Conservation (phyloP, 192 early-diverging fungal species). For the Podila verticillata region DNA sequence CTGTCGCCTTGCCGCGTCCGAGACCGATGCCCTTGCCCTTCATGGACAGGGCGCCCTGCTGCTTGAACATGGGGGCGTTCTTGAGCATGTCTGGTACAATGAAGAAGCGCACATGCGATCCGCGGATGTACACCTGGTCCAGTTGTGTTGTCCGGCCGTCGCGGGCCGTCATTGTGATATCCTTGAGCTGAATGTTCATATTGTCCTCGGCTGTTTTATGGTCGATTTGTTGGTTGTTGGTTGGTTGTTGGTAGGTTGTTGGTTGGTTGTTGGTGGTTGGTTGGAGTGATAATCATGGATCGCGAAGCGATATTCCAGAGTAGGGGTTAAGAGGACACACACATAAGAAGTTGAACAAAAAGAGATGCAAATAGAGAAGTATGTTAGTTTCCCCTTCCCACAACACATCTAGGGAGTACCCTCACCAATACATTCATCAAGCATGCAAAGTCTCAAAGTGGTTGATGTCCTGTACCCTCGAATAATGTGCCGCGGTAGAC, state of each 20-base stretch:
- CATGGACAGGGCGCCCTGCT: constrained; percentile 81
- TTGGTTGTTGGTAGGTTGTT: neutral
- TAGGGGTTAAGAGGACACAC: too few species aligned
- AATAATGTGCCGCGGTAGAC: constrained; percentile 94
- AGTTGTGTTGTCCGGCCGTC: constrained; percentile 93
- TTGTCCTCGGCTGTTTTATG: constrained; percentile 87
- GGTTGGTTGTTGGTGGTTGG: neutral
- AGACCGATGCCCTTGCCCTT: constrained; percentile 88
- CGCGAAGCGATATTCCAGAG: too few species aligned
- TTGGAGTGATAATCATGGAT: too few species aligned
- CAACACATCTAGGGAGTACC: too few species aligned
- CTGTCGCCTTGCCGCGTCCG: constrained; percentile 84
- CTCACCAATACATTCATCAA: too few species aligned
- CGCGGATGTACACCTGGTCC: constrained; percentile 96
- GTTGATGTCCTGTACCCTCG: constrained; percentile 69
- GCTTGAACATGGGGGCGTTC: constrained; percentile 99
- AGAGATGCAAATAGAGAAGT: too few species aligned
- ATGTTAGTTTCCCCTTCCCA: too few species aligned
- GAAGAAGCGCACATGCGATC: constrained; percentile 92
- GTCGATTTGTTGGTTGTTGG: neutral
- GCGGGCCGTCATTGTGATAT: constrained; percentile 91
- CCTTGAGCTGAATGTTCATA: constrained; percentile 98
- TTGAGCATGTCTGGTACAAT: constrained; percentile 99
- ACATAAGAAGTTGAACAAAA: too few species aligned
- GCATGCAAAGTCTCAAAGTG: neutral